Conservation (phyloP, 106 monocot genomes). For the Phalaenopsis equestris region DNA sequence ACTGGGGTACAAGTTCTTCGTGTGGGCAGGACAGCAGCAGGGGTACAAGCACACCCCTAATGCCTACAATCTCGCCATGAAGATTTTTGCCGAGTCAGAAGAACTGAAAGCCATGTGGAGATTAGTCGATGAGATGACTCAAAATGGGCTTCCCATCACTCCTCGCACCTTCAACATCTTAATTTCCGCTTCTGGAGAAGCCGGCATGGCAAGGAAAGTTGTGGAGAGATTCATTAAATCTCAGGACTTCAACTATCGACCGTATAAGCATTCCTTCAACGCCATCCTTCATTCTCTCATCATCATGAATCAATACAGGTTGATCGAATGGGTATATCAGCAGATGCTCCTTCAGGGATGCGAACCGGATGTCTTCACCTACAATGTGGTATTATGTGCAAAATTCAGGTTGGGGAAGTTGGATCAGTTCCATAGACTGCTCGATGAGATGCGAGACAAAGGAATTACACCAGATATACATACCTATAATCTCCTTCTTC, state of each 20-base stretch:
- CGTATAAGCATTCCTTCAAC: constrained; percentile 75
- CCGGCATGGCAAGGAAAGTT: constrained; percentile 55
- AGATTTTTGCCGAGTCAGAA: constrained; percentile 62
- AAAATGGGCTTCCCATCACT: constrained; percentile 59
- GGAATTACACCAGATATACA: constrained; percentile 64
- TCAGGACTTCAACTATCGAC: constrained; percentile 67
- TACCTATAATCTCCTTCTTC: constrained; percentile 79
- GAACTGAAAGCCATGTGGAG: constrained; percentile 82
- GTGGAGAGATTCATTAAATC: constrained; percentile 76
- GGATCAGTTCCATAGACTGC: constrained; percentile 63
- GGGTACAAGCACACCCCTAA: constrained; percentile 50
- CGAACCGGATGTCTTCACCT: constrained; percentile 66
- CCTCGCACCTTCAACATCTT: constrained; percentile 66
- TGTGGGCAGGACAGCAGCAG: constrained; percentile 46
- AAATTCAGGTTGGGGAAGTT: constrained; percentile 77
- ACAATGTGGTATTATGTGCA: constrained; percentile 72
- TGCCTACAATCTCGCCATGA: constrained; percentile 64
- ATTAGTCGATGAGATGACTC: constrained; percentile 69
- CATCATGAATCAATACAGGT: constrained; percentile 43
- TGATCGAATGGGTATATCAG: constrained; percentile 88
- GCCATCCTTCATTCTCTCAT: constrained; percentile 76
- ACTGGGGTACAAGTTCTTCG: constrained; percentile 75
- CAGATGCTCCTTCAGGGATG: constrained; percentile 57
- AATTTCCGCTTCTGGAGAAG: constrained; percentile 48
- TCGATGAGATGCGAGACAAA: constrained; percentile 70